Evolutionary conservation across 768 basidiomycete genomes (phyloP).

Genomic region (Artomyces pyxidatus): DNA sequence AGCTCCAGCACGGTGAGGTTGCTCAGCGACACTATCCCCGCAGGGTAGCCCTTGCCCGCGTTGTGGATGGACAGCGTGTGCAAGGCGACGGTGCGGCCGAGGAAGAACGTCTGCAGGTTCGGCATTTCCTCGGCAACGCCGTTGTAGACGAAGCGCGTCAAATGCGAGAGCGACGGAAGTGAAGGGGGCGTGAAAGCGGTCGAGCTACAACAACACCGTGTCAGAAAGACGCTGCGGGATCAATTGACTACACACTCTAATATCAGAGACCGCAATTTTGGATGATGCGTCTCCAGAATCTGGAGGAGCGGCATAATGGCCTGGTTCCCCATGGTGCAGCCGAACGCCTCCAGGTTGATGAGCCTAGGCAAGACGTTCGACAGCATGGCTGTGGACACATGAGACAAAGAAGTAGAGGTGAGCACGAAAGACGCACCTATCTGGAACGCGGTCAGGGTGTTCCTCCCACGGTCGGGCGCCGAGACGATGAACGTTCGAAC

Average conservation of each 20-base stretch:
- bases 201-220: background rate
- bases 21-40: conserved; percentile 43
- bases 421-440: conserved; percentile 35
- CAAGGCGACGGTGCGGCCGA: conserved; percentile 4
- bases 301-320: conserved; percentile 44
- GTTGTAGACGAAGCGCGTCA: conserved; percentile 4
- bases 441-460: conserved; percentile 53
- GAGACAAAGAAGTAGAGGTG: background rate
- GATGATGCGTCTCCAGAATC: conserved; percentile 42
- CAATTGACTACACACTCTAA: conserved; percentile 27
- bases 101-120: conserved; percentile 38
- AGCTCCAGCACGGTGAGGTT: conserved; percentile 56
- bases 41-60: conserved; percentile 33
- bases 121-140: conserved; percentile 25
- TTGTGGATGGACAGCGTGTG: conserved; percentile 8
- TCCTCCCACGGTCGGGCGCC: conserved; percentile 39
- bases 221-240: background rate
- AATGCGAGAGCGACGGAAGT: background rate
- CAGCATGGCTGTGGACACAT: conserved; percentile 34
- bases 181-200: background rate
- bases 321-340: conserved; percentile 49
- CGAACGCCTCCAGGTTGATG: conserved; percentile 48
- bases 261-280: conserved; percentile 27
- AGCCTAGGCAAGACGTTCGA: conserved; percentile 61
- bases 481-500: conserved; percentile 54